These are phyloP conservation scores for Coelastrella sp. DNA, from an alignment of 139 green algal species.

Conservation along the genomic window DNA sequence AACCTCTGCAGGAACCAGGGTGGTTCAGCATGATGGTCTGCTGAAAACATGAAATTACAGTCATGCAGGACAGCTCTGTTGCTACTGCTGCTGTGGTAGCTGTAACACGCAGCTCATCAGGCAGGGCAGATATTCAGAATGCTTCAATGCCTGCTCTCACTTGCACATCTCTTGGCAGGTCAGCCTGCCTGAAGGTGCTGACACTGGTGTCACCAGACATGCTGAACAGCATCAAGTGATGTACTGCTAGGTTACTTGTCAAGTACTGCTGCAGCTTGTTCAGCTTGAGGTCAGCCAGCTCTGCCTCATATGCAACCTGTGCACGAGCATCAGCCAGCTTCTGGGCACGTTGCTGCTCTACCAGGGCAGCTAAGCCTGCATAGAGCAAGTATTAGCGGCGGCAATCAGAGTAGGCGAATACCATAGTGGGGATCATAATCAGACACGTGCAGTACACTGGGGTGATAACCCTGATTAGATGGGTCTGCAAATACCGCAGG, in stretches of 20 bases:
- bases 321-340: conserved; percentile 23
- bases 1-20: not conserved
- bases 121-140: no score
- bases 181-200: not conserved
- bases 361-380: conserved; percentile 30
- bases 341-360: not conserved
- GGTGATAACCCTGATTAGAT: no score
- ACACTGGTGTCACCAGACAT: not conserved
- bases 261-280: conserved; percentile 35
- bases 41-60: no score
- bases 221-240: not conserved
- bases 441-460: no score
- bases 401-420: no score
- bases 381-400: no score
- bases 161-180: conserved; percentile 18
- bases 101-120: no score
- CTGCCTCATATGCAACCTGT: conserved; percentile 38
- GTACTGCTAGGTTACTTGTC: not conserved
- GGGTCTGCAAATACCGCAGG: no score
- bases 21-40: no score
- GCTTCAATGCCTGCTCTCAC: conserved; percentile 13
- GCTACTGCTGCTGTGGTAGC: no score
- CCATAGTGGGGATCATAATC: no score
- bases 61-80: no score
- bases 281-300: conserved; percentile 8